Percentiles rank a stretch among this genome's conserved stretches.
These are phyloP conservation scores for Termitomyces sp. DNA, from an alignment of 768 basidiomycete species.

Conservation along the genomic window DNA sequence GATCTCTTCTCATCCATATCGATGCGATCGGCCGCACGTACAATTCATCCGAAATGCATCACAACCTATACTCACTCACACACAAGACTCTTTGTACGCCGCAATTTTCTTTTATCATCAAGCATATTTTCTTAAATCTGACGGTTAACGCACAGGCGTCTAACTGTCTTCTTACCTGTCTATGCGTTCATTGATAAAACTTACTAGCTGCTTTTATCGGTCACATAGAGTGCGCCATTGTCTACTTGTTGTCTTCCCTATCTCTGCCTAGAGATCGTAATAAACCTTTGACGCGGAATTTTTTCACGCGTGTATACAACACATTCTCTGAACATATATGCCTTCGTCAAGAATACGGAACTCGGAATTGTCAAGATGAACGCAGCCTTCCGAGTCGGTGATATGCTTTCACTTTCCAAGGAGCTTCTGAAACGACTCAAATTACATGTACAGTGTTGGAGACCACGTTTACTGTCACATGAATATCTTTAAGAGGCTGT, in stretches of 20 bases:
- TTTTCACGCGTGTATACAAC: no score
- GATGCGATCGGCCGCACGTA: conserved; percentile 8
- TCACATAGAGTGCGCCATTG: neutral
- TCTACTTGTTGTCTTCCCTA: neutral
- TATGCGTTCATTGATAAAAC: neutral
- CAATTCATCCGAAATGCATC: conserved; percentile 1
- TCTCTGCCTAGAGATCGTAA: neutral
- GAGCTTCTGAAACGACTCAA: neutral
- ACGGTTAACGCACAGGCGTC: no score
- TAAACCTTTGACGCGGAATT: neutral
- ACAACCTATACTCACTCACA: neutral
- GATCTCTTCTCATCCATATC: conserved; percentile 10
- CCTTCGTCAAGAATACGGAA: no score
- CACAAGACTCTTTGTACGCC: neutral
- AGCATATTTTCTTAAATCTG: neutral
- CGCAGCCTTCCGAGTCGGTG: neutral
- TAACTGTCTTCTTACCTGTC: neutral
- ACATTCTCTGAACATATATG: no score
- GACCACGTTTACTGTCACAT: conserved; percentile 6
- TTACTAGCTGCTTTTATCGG: neutral
- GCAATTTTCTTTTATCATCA: neutral
- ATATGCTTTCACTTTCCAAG: neutral
- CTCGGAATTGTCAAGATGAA: neutral
- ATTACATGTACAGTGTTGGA: neutral
- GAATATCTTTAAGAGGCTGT: conserved; percentile 9